Evolutionary conservation across 1,284 basidiomycete species (phyloP), one percentile per base, ranked within the genome.

Genomic region (Dichomitus squalens): DNA sequence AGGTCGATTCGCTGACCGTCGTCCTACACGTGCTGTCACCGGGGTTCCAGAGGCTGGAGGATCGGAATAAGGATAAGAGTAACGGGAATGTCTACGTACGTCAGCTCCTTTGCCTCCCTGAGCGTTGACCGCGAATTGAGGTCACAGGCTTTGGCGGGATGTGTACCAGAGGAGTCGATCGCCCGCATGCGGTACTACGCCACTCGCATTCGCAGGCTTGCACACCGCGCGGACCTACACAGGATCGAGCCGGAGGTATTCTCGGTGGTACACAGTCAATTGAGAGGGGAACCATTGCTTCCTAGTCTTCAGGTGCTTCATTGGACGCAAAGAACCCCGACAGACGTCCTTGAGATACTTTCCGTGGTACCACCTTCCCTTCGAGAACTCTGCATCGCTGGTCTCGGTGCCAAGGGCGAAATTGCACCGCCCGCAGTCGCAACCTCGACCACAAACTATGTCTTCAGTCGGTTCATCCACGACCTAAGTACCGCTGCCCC

Each of bases 161-260:
- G 23, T 20, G 12, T 56, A 35, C 14, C 46, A 7, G 40, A 39
- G 2, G 20, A 33, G 16, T 23, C 20, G 8, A 40, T 14, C 18
- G 38, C 50, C 16, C 58, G 58, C 16, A 35, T 59, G 34, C 58
- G 27, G 9, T 53, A 36, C 47, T 59, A 59, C 21, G 50, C 58
- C 9, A n/a, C 38, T 3, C 44, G 53, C 8, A 35, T 59, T 3
- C 50, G 53, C 49, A 52, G 25, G 35, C 34, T 59, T 8, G 34
- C 41, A 36, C 53, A 59, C 29, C 39, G 47, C 44, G 44, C 53
- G 9, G 53, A 52, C 20, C n/a, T 39, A 3, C 33, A 41, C 21
- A 27, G 46, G 34, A 49, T 52, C 18, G 50, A 40, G 5, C 58
- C 46, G 2, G 23, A 33, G 8, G 33, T 52, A 4, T 27, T 55